Percentiles rank a stretch among this genome's conserved stretches.
Conservation (phyloP, 805 yeast species). For the Cyberlindnera petersonii region DNA sequence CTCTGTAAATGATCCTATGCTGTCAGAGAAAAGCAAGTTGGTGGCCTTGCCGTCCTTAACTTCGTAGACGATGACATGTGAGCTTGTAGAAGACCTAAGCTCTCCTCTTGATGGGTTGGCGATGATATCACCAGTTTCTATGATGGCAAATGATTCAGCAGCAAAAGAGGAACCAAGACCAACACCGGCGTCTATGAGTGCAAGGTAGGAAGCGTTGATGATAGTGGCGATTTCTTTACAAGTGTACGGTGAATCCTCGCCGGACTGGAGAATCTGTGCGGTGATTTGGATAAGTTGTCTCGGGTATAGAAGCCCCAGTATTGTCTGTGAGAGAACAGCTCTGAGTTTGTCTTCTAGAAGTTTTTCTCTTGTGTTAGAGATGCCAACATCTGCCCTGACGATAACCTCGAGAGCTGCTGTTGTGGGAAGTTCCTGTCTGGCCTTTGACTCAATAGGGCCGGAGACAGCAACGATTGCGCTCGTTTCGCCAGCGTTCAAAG, state of each 20-base stretch:
- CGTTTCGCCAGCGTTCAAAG: conserved; percentile 45
- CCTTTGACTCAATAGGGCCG: conserved; percentile 86
- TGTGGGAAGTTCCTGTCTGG: conserved; percentile 81
- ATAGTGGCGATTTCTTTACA: conserved; percentile 25
- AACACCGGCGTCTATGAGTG: conserved; percentile 77
- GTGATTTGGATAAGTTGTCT: conserved; percentile 72
- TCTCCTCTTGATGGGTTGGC: conserved; percentile 45
- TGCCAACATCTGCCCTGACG: conserved; percentile 75
- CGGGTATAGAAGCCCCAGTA: conserved; percentile 66
- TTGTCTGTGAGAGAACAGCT: conserved; percentile 53
- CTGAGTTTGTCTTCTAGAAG: conserved; percentile 68
- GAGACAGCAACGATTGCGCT: conserved; percentile 72
- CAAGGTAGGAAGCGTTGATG: conserved; percentile 68
- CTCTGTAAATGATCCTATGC: conserved; percentile 66
- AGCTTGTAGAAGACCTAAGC: conserved; percentile 44
- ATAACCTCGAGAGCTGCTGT: conserved; percentile 72
- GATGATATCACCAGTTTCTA: conserved; percentile 30
- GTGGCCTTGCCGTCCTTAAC: conserved; percentile 46
- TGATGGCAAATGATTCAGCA: conserved; percentile 47
- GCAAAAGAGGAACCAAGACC: conserved; percentile 62
- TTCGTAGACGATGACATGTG: conserved; percentile 63
- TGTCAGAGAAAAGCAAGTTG: conserved; percentile 64
- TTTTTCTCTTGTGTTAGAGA: conserved; percentile 71
- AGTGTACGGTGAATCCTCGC: conserved; percentile 35
- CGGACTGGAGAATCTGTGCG: conserved; percentile 57